Evolutionary conservation across 177 flowering plant species (phyloP), one percentile per base, ranked within the genome.

Genomic region (Tripterygium wilfordii): DNA sequence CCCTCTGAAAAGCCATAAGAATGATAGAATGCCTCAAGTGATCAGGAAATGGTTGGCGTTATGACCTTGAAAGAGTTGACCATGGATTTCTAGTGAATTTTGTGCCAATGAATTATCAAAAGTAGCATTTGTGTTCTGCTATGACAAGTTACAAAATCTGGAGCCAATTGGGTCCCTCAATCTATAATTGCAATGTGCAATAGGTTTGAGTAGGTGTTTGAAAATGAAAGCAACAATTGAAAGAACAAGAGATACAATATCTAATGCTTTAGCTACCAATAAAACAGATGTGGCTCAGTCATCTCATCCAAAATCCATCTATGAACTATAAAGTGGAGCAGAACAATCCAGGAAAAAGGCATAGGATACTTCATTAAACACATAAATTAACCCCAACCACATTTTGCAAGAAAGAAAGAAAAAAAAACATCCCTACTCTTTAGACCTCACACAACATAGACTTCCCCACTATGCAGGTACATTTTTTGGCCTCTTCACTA

Each of bases 351-450:
- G 27, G 15, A 16, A 29, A 38, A n/a, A 29, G 28, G 17, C 60
- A 48, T 48, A 23, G 60, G 48, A 48, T 48, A 26, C 40, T 56
- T 48, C 48, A 41, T 47, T 56, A 16, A 45, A 48, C 42, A 38
- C 23, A 38, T 35, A 13, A 27, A 35, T 5, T 24, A 39, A 13
- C 23, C 16, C 22, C 21, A 38, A 39, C 25, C 38, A 27, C 49
- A 45, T 29, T 20, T 26, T 43, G 14, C 29, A 26, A 36, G 16
- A 20, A 20, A 15, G 31, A 29, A n/a, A n/a, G n/a, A n/a, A n/a
- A n/a, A n/a, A n/a, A n/a, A n/a, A n/a, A n/a, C n/a, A n/a, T n/a
- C n/a, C n/a, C n/a, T n/a, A n/a, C n/a, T n/a, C n/a, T n/a, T n/a
- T n/a, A n/a, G n/a, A n/a, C n/a, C n/a, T n/a, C n/a, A n/a, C n/a